phyloP scores from a whole-genome alignment of 768 basidiomycete genomes.

The Pisolithus sp. region DNA sequence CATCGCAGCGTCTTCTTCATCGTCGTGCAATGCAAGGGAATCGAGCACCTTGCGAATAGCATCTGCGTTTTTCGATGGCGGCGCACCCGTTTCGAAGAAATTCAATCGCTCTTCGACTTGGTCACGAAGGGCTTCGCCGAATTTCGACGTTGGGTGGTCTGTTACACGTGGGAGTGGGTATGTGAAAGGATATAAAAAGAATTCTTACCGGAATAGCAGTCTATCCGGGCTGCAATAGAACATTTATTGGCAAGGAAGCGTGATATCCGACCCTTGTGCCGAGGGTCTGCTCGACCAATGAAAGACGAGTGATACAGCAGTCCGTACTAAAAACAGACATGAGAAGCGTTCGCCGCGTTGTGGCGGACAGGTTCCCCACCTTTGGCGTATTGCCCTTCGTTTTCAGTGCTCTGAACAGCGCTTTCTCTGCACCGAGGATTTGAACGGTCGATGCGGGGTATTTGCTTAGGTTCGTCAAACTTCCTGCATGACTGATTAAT shows the following conservation, averaged over 20 bases:
- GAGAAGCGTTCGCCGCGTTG: not conserved
- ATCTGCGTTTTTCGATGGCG: conserved; percentile 87
- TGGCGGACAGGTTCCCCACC: conserved; percentile 32
- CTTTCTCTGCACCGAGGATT: conserved; percentile 97
- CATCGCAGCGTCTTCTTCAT: conserved; percentile 51
- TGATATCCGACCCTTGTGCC: conserved; percentile 95
- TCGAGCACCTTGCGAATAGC: conserved; percentile 86
- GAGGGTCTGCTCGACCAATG: conserved; percentile 90
- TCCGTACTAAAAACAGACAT: conserved; percentile 63
- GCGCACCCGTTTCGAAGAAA: conserved; percentile 89
- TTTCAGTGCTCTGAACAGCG: conserved; percentile 93
- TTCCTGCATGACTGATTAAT: conserved; percentile 93
- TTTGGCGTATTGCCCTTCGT: conserved; percentile 99
- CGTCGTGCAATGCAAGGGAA: conserved; percentile 64
- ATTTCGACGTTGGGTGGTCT: conserved; percentile 86
- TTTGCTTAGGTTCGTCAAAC: conserved; percentile 93
- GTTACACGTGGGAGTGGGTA: not conserved
- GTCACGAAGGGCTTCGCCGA: conserved; percentile 86
- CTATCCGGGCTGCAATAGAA: conserved; percentile 94
- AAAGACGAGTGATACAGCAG: conserved; percentile 96
- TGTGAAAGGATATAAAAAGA: not conserved
- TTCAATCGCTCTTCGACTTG: conserved; percentile 94
- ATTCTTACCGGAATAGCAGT: conserved; percentile 78
- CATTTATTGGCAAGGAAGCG: conserved; percentile 99
- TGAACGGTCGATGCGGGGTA: conserved; percentile 98